Percentiles rank a stretch among this genome's conserved stretches.
Conservation (phyloP, 345 rosid genomes). For the Heritiera fomes region DNA sequence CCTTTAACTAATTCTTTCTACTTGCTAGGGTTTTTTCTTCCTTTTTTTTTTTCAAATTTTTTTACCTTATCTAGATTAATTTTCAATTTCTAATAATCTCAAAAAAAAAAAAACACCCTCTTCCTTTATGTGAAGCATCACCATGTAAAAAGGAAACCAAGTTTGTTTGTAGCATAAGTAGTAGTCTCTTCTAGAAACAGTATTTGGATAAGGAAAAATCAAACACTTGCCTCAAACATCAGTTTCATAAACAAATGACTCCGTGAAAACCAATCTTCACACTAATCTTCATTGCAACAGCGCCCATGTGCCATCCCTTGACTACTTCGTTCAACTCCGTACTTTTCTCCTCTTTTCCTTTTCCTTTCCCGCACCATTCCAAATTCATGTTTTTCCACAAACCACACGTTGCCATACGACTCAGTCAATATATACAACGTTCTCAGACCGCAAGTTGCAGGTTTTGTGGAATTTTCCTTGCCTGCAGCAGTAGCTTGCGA, state of each 20-base stretch:
- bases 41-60: no score
- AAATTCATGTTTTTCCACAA: neutral
- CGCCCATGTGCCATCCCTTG: neutral
- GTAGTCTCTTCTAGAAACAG: neutral
- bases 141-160: no score
- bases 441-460: neutral
- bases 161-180: no score
- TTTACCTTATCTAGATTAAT: no score
- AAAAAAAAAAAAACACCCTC: no score
- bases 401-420: neutral
- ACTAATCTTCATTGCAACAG: neutral
- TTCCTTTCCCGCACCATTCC: neutral
- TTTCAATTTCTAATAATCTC: no score
- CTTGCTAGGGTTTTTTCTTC: no score
- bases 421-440: neutral
- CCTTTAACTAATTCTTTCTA: no score
- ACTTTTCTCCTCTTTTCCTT: no score
- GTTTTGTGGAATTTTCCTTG: neutral
- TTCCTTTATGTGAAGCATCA: no score
- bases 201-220: neutral
- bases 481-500: neutral
- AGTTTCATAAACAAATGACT: neutral
- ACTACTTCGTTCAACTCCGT: neutral
- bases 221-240: neutral
- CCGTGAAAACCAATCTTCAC: neutral